A percentile compares a stretch with the other conserved stretches of the same genome.
Evolutionary conservation across 345 rosid species (phyloP).

Genomic region (Corymbia maculata): DNA sequence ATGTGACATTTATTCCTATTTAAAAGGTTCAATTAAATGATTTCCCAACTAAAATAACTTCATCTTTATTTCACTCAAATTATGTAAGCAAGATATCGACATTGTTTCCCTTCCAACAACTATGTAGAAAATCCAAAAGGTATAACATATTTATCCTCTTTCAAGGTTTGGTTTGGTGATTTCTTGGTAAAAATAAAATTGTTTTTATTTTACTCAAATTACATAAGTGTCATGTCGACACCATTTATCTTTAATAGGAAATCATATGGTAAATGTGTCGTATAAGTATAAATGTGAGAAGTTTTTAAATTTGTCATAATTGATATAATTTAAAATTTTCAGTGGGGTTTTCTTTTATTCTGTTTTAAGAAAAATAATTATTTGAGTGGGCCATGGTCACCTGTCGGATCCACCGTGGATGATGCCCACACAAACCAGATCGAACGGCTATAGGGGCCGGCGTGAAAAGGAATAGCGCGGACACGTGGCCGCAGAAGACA

Average conservation of each 20-base stretch:
- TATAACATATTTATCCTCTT: too few relatives aligned
- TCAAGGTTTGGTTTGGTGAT: too few relatives aligned
- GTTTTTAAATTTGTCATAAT: too few relatives aligned
- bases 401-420: neutral
- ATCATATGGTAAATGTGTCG: fast-evolving
- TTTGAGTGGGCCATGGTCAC: neutral
- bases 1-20: fast-evolving
- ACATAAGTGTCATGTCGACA: too few relatives aligned
- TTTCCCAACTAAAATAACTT: too few relatives aligned
- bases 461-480: neutral
- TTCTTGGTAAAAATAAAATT: too few relatives aligned
- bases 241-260: too few relatives aligned
- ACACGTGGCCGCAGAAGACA: neutral
- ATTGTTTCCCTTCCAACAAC: fast-evolving
- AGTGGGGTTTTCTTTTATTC: neutral
- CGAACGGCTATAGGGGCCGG: neutral
- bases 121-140: too few relatives aligned
- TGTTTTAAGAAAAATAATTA: neutral
- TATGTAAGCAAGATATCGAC: fast-evolving
- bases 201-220: too few relatives aligned
- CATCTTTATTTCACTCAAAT: neutral
- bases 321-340: too few relatives aligned
- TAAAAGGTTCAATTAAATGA: fast-evolving
- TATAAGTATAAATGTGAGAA: fast-evolving
- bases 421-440: neutral